These are phyloP conservation scores for Halophytophthora batemanensis DNA, from an alignment of 352 stramenopile genomes.

Conservation along the genomic window DNA sequence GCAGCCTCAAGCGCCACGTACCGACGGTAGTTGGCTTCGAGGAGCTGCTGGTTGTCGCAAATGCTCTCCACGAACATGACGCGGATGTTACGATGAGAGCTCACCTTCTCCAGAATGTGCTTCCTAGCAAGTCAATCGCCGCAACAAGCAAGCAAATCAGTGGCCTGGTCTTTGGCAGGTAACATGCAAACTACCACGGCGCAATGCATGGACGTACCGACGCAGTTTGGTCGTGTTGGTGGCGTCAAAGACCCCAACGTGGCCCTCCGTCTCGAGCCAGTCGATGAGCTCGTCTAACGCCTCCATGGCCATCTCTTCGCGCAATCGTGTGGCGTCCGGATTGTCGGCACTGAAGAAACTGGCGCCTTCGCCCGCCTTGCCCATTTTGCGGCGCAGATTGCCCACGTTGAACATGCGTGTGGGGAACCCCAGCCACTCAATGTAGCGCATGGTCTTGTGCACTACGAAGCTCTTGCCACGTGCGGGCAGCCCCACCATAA, in stretches of 20 bases:
- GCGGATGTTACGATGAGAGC: conserved; percentile 61
- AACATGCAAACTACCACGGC: neutral
- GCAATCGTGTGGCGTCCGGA: conserved; percentile 66
- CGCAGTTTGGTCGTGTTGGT: conserved; percentile 93
- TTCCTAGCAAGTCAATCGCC: conserved; percentile 24
- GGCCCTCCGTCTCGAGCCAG: conserved; percentile 88
- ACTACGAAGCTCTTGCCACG: conserved; percentile 96
- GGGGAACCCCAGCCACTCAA: conserved; percentile 90
- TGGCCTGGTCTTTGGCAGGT: too few relatives aligned
- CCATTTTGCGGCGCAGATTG: conserved; percentile 85
- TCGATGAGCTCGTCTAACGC: conserved; percentile 87
- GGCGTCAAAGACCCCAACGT: conserved; percentile 94
- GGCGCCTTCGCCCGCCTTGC: conserved; percentile 65
- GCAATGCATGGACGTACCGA: conserved; percentile 20
- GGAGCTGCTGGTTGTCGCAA: conserved; percentile 90
- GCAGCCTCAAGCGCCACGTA: too few relatives aligned
- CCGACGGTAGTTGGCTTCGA: conserved; percentile 90
- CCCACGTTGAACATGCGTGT: conserved; percentile 96
- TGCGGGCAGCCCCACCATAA: conserved; percentile 93
- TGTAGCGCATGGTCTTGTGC: conserved; percentile 91
- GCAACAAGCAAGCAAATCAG: neutral
- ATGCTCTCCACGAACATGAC: conserved; percentile 96
- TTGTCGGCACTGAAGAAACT: conserved; percentile 93
- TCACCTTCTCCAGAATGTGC: conserved; percentile 63
- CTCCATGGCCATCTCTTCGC: conserved; percentile 88